These are phyloP conservation scores for Exsudoporus frostii DNA, from an alignment of 768 basidiomycete species.

Conservation along the genomic window DNA sequence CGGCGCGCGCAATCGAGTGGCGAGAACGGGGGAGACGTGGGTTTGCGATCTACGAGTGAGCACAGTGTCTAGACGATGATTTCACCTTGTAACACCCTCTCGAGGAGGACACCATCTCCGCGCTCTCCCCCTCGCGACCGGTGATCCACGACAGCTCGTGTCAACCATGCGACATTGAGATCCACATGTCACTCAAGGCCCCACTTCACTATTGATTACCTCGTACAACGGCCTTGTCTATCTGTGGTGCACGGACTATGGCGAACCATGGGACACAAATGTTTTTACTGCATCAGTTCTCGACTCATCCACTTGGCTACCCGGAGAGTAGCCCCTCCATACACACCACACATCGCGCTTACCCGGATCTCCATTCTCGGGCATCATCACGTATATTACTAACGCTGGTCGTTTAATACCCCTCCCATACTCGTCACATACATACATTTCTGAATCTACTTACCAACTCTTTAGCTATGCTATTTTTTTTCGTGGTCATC, in stretches of 20 bases:
- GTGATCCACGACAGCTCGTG: slow-evolving; percentile 10
- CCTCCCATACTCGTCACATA: slow-evolving; percentile 7
- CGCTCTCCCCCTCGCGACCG: slow-evolving; percentile 23
- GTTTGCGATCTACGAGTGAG: slow-evolving; percentile 24
- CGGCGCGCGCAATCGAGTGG: slow-evolving; percentile 48
- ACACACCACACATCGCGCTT: not conserved
- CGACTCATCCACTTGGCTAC: not conserved
- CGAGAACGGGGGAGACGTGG: slow-evolving; percentile 27
- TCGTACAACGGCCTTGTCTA: not conserved
- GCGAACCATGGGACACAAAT: not conserved
- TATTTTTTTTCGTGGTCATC: slow-evolving; percentile 2
- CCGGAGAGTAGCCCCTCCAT: not conserved
- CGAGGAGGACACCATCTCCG: slow-evolving; percentile 22
- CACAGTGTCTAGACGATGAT: not conserved
- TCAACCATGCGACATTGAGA: slow-evolving; percentile 1
- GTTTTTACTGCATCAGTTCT: not conserved
- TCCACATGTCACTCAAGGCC: not conserved
- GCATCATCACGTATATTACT: slow-evolving; percentile 12
- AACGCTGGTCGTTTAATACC: slow-evolving; percentile 32
- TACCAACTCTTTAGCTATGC: slow-evolving; percentile 5
- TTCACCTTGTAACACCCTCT: slow-evolving; percentile 9
- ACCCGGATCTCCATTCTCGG: not conserved
- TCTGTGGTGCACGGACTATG: not conserved
- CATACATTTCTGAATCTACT: slow-evolving; percentile 16
- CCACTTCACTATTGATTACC: not conserved